These are phyloP conservation scores for Termitomyces sp. DNA, from an alignment of 768 basidiomycete genomes.

Conservation along the genomic window DNA sequence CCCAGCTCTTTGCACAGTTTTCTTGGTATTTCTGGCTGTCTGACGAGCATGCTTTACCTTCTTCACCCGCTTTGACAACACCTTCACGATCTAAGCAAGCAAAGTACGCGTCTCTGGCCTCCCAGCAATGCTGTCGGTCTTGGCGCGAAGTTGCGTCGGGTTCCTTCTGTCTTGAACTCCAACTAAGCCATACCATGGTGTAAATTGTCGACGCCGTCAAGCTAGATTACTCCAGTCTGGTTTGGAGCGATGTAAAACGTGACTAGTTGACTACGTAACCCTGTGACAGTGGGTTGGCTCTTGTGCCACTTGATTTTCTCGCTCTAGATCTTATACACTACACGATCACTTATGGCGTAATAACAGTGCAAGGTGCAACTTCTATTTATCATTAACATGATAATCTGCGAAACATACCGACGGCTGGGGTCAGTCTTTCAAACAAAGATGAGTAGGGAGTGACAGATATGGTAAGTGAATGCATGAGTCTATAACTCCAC, in stretches of 20 bases:
- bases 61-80: slow-evolving; percentile 65
- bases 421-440: not conserved
- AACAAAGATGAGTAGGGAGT: not conserved
- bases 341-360: not conserved
- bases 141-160: slow-evolving; percentile 42
- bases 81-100: slow-evolving; percentile 67
- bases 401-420: not conserved
- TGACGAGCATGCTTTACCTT: slow-evolving; percentile 55
- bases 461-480: not conserved
- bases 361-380: not conserved
- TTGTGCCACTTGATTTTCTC: no score
- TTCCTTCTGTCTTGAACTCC: slow-evolving; percentile 31
- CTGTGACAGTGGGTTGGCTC: not conserved
- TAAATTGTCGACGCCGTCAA: not conserved
- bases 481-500: not conserved
- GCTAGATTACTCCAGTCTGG: not conserved
- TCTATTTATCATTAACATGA: not conserved
- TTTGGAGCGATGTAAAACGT: not conserved
- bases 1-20: slow-evolving; percentile 88
- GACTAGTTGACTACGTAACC: not conserved
- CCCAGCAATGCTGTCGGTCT: slow-evolving; percentile 84
- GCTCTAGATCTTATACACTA: not conserved
- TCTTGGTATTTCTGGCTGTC: slow-evolving; percentile 59
- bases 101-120: slow-evolving; percentile 77
- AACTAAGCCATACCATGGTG: slow-evolving; percentile 38